A percentile compares a stretch with the other conserved stretches of the same genome.
Evolutionary conservation across 257 asterid species (phyloP).

Genomic region (Scutellaria minor): DNA sequence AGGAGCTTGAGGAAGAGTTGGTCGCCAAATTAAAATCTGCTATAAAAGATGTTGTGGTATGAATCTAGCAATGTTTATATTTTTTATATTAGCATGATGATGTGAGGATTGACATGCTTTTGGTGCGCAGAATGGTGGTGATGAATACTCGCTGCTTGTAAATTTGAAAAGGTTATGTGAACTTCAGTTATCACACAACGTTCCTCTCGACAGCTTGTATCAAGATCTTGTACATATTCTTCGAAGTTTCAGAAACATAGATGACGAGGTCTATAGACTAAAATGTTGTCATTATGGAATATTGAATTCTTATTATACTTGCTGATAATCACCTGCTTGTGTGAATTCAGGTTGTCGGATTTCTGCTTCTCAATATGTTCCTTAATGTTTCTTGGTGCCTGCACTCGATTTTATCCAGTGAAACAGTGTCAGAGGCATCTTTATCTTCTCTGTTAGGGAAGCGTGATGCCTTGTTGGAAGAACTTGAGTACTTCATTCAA

Average conservation of each 20-base stretch:
- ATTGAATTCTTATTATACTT: conserved; percentile 28
- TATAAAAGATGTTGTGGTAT: conserved; percentile 84
- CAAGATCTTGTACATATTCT: conserved; percentile 68
- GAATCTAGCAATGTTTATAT: conserved; percentile 19
- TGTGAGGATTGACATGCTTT: conserved; percentile 38
- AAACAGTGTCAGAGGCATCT: conserved; percentile 69
- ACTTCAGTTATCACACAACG: conserved; percentile 70
- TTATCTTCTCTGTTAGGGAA: conserved; percentile 64
- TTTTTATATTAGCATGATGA: conserved; percentile 29
- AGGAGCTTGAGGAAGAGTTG: conserved; percentile 84
- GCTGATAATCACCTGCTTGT: conserved; percentile 38
- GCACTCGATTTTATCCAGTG: conserved; percentile 62
- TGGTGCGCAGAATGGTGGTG: conserved; percentile 85
- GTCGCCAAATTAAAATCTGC: conserved; percentile 73
- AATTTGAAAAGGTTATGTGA: conserved; percentile 91
- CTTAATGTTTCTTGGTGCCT: conserved; percentile 91
- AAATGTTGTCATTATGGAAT: conserved; percentile 17
- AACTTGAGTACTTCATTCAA: conserved; percentile 69
- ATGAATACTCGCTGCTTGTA: conserved; percentile 84
- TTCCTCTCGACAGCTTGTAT: conserved; percentile 70
- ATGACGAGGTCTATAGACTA: conserved; percentile 70
- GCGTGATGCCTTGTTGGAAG: conserved; percentile 74
- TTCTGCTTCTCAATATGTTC: conserved; percentile 93
- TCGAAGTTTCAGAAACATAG: conserved; percentile 70
- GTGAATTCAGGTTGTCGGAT: conserved; percentile 66